Conservation (phyloP, 2,329 filamentous ascomycete species). For the Curvularia eragrostidis region DNA sequence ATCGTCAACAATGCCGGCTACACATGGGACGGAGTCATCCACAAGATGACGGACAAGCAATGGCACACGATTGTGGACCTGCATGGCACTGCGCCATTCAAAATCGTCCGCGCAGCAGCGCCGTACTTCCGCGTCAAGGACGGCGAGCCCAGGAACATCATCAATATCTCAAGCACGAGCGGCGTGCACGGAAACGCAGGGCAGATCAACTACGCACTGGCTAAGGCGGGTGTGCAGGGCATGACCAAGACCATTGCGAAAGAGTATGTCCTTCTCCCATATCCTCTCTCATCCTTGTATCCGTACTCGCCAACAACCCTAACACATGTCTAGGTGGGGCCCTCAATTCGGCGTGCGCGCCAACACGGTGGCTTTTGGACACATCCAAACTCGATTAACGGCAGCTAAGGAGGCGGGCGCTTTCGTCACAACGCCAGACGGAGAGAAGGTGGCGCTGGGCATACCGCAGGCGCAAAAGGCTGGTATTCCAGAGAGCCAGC, state of each 20-base stretch:
- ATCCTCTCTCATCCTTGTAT: not conserved
- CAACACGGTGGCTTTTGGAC: constrained; percentile 85
- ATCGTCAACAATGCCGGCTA: constrained; percentile 92
- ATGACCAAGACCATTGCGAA: constrained; percentile 90
- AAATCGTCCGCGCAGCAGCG: constrained; percentile 76
- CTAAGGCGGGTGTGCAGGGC: constrained; percentile 82
- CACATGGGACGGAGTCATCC: constrained; percentile 91
- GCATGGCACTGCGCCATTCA: constrained; percentile 86
- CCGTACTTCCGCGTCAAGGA: constrained; percentile 90
- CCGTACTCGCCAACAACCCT: constrained; percentile 3
- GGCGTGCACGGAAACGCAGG: constrained; percentile 87
- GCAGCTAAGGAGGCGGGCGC: constrained; percentile 84
- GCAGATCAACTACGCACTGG: constrained; percentile 87
- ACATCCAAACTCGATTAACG: constrained; percentile 80
- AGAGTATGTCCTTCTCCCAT: constrained; percentile 55
- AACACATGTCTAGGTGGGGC: constrained; percentile 66
- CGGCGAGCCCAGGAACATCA: constrained; percentile 75
- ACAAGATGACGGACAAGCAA: constrained; percentile 91
- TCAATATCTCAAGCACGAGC: constrained; percentile 84
- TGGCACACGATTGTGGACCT: constrained; percentile 87
- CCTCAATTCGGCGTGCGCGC: constrained; percentile 80
- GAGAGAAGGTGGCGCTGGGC: constrained; percentile 58
- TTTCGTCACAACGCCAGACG: constrained; percentile 77
- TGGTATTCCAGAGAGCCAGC: constrained; percentile 38
- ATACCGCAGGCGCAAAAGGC: constrained; percentile 54